A percentile compares a stretch with the other conserved stretches of the same genome.
Evolutionary conservation across 2,329 filamentous ascomycete species (phyloP).

Genomic region (Cordyceps militaris): DNA sequence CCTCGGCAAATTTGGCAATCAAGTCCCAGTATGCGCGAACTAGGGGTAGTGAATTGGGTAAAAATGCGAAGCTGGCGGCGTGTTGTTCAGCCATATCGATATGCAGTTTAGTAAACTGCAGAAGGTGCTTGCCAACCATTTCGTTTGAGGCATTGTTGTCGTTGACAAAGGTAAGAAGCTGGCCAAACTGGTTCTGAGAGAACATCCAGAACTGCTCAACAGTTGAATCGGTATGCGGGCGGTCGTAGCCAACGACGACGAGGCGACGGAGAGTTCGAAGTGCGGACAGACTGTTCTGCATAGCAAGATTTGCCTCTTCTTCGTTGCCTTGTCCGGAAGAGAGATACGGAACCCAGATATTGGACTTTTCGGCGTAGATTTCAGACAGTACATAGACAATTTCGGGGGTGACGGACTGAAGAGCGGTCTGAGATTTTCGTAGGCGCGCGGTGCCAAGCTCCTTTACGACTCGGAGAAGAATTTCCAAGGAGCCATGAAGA

Average conservation of each 20-base stretch:
- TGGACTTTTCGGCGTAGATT: constrained; percentile 70
- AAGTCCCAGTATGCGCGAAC: constrained; percentile 81
- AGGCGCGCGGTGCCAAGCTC: constrained; percentile 78
- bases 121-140: constrained; percentile 73
- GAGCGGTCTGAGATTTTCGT: constrained; percentile 62
- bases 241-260: constrained; percentile 73
- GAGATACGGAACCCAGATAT: constrained; percentile 59
- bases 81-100: constrained; percentile 75
- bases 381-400: constrained; percentile 71
- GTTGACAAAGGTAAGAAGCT: constrained; percentile 60
- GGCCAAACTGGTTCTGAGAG: constrained; percentile 69
- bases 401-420: constrained; percentile 75
- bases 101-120: constrained; percentile 89
- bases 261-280: constrained; percentile 77
- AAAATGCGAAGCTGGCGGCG: constrained; percentile 71
- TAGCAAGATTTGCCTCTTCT: constrained; percentile 51
- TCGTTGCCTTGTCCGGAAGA: constrained; percentile 51
- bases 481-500: constrained; percentile 64
- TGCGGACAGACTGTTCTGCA: constrained; percentile 70
- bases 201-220: constrained; percentile 76
- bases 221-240: constrained; percentile 69
- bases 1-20: constrained; percentile 67
- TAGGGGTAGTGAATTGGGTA: constrained; percentile 73
- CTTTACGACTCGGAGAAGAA: constrained; percentile 82
- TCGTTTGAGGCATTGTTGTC: constrained; percentile 50